phyloP scores from a whole-genome alignment of 2,329 filamentous ascomycete species.

The Drechslerella coelobrocha region DNA sequence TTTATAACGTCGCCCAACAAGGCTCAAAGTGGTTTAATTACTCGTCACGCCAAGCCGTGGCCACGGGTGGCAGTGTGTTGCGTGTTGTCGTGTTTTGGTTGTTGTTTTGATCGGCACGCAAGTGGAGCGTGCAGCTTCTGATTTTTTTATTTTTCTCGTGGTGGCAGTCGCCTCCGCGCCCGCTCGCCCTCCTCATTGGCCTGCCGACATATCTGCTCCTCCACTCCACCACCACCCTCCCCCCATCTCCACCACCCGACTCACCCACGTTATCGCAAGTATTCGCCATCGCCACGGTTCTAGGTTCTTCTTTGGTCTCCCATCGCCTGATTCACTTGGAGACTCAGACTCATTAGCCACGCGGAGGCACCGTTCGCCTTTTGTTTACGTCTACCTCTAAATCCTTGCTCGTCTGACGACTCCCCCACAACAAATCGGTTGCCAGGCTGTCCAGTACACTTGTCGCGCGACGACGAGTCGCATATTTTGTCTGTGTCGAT shows the following conservation, averaged over 20 bases:
- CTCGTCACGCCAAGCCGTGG: too few species aligned
- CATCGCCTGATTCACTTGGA: neutral
- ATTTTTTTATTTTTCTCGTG: too few species aligned
- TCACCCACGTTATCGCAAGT: neutral
- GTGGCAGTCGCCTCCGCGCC: too few species aligned
- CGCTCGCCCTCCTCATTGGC: too few species aligned
- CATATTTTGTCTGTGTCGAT: neutral
- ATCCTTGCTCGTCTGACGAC: slow-evolving; percentile 18
- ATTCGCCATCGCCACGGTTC: slow-evolving; percentile 3
- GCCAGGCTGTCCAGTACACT: slow-evolving; percentile 20
- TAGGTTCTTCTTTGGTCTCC: neutral
- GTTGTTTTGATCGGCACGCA: too few species aligned
- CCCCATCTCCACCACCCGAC: neutral
- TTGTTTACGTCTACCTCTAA: slow-evolving; percentile 39
- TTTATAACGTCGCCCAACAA: too few species aligned
- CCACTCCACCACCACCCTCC: neutral
- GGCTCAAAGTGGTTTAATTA: too few species aligned
- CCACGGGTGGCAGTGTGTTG: too few species aligned
- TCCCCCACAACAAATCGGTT: slow-evolving; percentile 30
- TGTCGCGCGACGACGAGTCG: slow-evolving; percentile 12
- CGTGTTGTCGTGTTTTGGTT: too few species aligned
- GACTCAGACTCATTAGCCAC: neutral
- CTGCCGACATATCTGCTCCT: too few species aligned
- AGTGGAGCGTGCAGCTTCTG: too few species aligned
- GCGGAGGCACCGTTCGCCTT: neutral